phyloP scores from a whole-genome alignment of 768 basidiomycete species.

The Russula sp. region DNA sequence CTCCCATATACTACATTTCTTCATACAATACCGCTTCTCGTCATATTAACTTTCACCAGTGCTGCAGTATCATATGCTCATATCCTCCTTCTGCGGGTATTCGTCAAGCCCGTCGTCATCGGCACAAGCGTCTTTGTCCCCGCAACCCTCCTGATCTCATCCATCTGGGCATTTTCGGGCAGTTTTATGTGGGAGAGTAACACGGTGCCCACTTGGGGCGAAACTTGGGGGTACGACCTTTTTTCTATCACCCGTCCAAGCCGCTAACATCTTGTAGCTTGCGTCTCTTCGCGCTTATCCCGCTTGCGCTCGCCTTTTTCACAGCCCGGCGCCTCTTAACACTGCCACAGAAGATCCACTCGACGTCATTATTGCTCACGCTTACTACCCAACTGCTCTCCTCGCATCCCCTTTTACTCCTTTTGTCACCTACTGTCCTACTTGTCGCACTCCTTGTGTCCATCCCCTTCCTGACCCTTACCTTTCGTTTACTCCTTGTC shows the following conservation, averaged over 20 bases:
- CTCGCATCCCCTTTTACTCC: conserved; percentile 65
- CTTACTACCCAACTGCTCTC: conserved; percentile 66
- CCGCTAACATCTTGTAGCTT: conserved; percentile 37
- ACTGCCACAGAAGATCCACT: conserved; percentile 64
- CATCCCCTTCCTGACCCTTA: conserved; percentile 72
- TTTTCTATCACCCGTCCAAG: neutral
- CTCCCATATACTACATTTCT: conserved; percentile 69
- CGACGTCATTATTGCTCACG: conserved; percentile 47
- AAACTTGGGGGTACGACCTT: conserved; percentile 61
- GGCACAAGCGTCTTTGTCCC: conserved; percentile 72
- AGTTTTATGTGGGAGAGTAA: conserved; percentile 59
- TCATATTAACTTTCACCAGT: conserved; percentile 62
- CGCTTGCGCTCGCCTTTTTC: conserved; percentile 58
- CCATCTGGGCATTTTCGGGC: conserved; percentile 75
- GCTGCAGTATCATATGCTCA: conserved; percentile 67
- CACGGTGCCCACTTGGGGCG: conserved; percentile 68
- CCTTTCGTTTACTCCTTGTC: conserved; percentile 69
- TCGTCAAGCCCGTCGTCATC: conserved; percentile 79
- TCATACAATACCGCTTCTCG: conserved; percentile 71
- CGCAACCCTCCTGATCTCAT: conserved; percentile 61
- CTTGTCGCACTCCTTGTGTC: conserved; percentile 58
- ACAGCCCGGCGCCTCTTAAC: conserved; percentile 66
- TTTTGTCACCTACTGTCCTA: conserved; percentile 67
- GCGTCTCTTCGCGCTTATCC: conserved; percentile 70
- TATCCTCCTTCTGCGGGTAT: conserved; percentile 68